phyloP scores from a whole-genome alignment of 192 early-diverging fungal species.

The Gorgonomyces haynaldii region DNA sequence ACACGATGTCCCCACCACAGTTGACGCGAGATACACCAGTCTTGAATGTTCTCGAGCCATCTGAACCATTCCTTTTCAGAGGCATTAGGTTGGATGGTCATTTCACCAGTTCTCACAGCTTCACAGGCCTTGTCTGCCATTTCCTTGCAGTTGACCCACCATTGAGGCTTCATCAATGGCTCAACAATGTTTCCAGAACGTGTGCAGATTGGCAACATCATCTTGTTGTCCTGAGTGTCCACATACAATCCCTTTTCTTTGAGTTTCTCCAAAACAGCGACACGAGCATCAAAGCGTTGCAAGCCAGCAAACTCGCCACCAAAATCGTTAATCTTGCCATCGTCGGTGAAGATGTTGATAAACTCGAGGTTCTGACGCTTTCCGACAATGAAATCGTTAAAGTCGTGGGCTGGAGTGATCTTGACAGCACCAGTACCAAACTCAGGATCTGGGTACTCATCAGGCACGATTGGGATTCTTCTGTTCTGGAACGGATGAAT shows the following conservation, averaged over 20 bases:
- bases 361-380: slow-evolving; percentile 89
- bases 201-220: slow-evolving; percentile 81
- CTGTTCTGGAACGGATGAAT: slow-evolving; percentile 89
- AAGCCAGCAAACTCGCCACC: slow-evolving; percentile 78
- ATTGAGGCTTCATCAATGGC: slow-evolving; percentile 97
- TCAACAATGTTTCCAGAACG: slow-evolving; percentile 92
- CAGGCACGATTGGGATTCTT: slow-evolving; percentile 83
- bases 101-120: slow-evolving; percentile 66
- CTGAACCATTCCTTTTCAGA: slow-evolving; percentile 93
- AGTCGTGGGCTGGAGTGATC: slow-evolving; percentile 97
- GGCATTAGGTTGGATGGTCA: slow-evolving; percentile 71
- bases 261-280: slow-evolving; percentile 72
- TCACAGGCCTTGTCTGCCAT: slow-evolving; percentile 75
- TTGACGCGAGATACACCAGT: slow-evolving; percentile 98
- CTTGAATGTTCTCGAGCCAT: slow-evolving; percentile 91
- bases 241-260: slow-evolving; percentile 82
- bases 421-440: slow-evolving; percentile 99
- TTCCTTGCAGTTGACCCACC: slow-evolving; percentile 89
- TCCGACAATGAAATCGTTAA: slow-evolving; percentile 92
- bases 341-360: slow-evolving; percentile 95
- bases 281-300: slow-evolving; percentile 89
- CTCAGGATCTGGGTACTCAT: slow-evolving; percentile 74
- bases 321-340: slow-evolving; percentile 87
- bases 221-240: slow-evolving; percentile 79
- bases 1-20: slow-evolving; percentile 99